phyloP scores from a whole-genome alignment of 495 filamentous ascomycete species.

The Friedmanniomyces simplex region DNA sequence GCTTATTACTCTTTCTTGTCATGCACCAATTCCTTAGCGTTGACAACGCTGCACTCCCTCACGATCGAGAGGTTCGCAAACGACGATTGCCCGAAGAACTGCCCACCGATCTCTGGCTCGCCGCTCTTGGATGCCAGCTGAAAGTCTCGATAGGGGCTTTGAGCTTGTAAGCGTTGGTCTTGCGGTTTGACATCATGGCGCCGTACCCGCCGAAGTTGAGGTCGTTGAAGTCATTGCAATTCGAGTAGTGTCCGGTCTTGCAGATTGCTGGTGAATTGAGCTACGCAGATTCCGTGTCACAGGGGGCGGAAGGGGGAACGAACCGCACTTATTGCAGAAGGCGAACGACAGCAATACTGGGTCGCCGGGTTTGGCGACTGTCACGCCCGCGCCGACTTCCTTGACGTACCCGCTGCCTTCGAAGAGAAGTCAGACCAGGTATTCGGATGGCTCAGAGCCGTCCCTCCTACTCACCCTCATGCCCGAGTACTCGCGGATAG shows the following conservation, averaged over 20 bases:
- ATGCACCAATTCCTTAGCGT: conserved; percentile 21
- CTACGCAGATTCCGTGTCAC: too few relatives aligned
- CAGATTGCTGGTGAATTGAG: conserved; percentile 15
- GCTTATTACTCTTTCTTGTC: conserved; percentile 20
- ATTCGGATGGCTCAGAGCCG: not conserved
- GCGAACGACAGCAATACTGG: conserved; percentile 29
- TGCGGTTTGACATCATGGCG: not conserved
- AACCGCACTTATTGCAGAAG: conserved; percentile 28
- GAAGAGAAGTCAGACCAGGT: not conserved
- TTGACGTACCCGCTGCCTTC: conserved; percentile 25
- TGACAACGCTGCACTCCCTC: conserved; percentile 26
- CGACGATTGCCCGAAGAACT: conserved; percentile 26
- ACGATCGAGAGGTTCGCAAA: conserved; percentile 27
- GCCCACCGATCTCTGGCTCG: conserved; percentile 16
- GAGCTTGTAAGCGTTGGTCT: not conserved
- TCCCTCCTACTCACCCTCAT: conserved; percentile 19
- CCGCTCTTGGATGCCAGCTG: conserved; percentile 5
- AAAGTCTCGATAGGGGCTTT: conserved; percentile 7
- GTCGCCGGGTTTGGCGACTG: conserved; percentile 21
- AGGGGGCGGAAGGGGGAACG: too few relatives aligned
- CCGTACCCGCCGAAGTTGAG: conserved; percentile 20
- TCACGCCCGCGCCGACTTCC: conserved; percentile 21
- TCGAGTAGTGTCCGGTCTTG: conserved; percentile 20
- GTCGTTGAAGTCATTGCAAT: conserved; percentile 23
- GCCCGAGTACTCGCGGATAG: conserved; percentile 25